phyloP scores from a whole-genome alignment of 352 stramenopile genomes.

The Aphanomyces invadans region DNA sequence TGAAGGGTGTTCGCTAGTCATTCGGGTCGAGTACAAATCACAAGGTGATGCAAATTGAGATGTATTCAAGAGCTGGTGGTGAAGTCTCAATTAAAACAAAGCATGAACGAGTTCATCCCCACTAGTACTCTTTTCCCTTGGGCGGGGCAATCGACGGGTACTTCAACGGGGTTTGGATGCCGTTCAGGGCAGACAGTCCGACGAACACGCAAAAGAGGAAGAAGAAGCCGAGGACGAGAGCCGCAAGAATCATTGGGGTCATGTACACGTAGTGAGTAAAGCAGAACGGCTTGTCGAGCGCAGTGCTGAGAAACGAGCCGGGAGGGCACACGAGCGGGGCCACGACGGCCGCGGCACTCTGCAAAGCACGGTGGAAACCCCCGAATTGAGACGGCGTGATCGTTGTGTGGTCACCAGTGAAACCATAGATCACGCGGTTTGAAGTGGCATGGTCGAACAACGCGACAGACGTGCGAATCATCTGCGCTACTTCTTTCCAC shows the following conservation, averaged over 20 bases:
- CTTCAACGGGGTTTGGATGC: constrained; percentile 65
- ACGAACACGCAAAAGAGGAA: constrained; percentile 75
- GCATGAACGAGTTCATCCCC: neutral
- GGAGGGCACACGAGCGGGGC: constrained; percentile 46
- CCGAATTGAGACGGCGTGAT: constrained; percentile 32
- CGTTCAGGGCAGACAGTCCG: constrained; percentile 53
- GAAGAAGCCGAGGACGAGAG: constrained; percentile 67
- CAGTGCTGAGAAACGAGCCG: constrained; percentile 50
- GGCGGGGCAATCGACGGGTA: constrained; percentile 66
- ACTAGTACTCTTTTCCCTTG: constrained; percentile 78
- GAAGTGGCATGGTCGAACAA: constrained; percentile 33
- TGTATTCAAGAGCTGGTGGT: constrained; percentile 21
- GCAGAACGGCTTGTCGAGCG: constrained; percentile 63
- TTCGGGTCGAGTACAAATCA: constrained; percentile 42
- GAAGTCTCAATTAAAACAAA: neutral
- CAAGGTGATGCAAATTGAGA: constrained; percentile 24
- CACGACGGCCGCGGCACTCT: constrained; percentile 24
- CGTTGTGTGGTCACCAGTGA: constrained; percentile 47
- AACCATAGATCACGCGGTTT: constrained; percentile 45
- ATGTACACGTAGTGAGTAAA: constrained; percentile 81
- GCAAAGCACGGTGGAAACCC: constrained; percentile 24
- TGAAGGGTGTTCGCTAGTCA: constrained; percentile 73
- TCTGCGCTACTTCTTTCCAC: constrained; percentile 35
- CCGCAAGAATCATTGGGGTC: constrained; percentile 66
- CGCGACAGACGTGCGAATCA: constrained; percentile 37